Base-by-base conservation (phyloP, 2,329 filamentous ascomycete species). In the Aureobasidium melanogenum region DNA sequence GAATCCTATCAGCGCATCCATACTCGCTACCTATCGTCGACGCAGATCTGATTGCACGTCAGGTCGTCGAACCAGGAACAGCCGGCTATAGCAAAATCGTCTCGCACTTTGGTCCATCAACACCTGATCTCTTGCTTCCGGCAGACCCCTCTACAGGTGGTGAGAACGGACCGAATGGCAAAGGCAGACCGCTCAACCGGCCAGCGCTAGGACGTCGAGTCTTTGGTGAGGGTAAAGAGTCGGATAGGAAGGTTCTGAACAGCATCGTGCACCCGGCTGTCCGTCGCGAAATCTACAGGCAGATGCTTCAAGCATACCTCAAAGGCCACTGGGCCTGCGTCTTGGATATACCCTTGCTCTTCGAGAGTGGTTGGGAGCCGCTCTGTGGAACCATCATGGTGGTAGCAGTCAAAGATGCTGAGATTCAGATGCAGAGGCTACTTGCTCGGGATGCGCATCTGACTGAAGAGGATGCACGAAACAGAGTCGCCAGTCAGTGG, bases 1-100 rank as follows among this genome's bases (percentile, higher is more conserved):
- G 82, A 41, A 82, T 96, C 67, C 88, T 99, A 69, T 85, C 88
- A 55, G 81, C 84, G 5, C 80, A 89, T 5, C 94, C 93, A 0
- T 89, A 97, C 79, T 87, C 84, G 63, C 83, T 99, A 64, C 92
- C 94, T 69, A 83, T 99, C 68, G 87, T 99, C 77, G 94, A 99
- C 72, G 93, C 94, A 71, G 94, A 99, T 77, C 77, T 95, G 61
- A 82, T 97, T 64, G 93, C 94, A 51, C 91, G 93, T 68, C 84
- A 94, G 73, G 94, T 97, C 63, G 93, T 99, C 72, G 91, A 96
- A 73, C 94, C 94, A 0, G 94, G 94, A 30, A 96, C 90, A 6
- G 71, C 82, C 14, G 93, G 88, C 67, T 97, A 97, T 80, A 78
- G 82, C 54, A 85, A 87, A 64, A 96, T 99, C 66, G 83, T 97